Conservation (phyloP, 1,284 basidiomycete species). For the Violaceomyces palustris region DNA sequence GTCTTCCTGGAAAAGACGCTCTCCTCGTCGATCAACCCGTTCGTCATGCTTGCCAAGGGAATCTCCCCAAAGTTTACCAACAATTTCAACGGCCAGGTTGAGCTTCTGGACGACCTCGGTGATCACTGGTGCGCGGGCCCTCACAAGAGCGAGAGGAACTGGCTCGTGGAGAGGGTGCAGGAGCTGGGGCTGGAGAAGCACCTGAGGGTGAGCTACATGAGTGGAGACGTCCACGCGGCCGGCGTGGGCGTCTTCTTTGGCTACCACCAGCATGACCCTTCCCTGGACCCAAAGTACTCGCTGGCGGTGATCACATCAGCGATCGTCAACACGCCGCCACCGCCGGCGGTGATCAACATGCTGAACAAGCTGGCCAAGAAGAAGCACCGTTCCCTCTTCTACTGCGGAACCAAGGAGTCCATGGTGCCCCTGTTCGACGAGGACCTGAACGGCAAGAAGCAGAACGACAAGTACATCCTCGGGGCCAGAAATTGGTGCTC, state of each 20-base stretch:
- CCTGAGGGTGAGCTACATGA: constrained; percentile 44
- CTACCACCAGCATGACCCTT: constrained; percentile 35
- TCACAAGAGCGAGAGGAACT: constrained; percentile 80
- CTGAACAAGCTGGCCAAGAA: constrained; percentile 75
- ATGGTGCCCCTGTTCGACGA: constrained; percentile 70
- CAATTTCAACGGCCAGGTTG: constrained; percentile 51
- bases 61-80: constrained; percentile 43
- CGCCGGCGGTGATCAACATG: constrained; percentile 70
- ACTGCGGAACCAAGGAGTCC: constrained; percentile 64
- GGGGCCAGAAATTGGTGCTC: constrained; percentile 83
- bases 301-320: constrained; percentile 49
- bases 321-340: constrained; percentile 60
- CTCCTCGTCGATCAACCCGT: constrained; percentile 38
- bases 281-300: constrained; percentile 43
- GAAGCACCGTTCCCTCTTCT: constrained; percentile 61
- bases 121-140: constrained; percentile 67
- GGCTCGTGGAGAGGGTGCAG: constrained; percentile 66
- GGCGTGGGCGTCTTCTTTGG: constrained; percentile 36
- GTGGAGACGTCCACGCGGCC: constrained; percentile 49
- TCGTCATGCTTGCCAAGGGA: constrained; percentile 46
- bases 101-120: constrained; percentile 56
- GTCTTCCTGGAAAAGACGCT: constrained; percentile 49
- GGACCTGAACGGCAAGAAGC: constrained; percentile 73
- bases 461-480: constrained; percentile 65
- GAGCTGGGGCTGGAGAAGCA: constrained; percentile 38